Base-by-base conservation (phyloP, 2,329 filamentous ascomycete genomes). In the Fusarium falciforme region DNA sequence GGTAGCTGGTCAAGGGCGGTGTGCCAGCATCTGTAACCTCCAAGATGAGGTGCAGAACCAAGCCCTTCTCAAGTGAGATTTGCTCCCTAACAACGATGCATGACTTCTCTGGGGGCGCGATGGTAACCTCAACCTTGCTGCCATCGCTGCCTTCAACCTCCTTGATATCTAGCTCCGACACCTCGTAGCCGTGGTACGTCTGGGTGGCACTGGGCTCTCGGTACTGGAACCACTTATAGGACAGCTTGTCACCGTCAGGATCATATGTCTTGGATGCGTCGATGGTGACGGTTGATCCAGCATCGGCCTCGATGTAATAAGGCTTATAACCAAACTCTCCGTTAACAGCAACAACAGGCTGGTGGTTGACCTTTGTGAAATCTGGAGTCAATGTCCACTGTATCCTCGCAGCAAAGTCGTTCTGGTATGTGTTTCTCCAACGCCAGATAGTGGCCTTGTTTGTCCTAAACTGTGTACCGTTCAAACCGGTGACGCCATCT, bases 191-290 rank as follows among this genome's bases (percentile, higher is more conserved):
- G 36, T 64, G 61, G 35, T 64, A 64, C 6, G 49, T 42, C 36
- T 64, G 61, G 8, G 61, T 64, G 27, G 61, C 61, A 42, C 73
- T 79, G 0, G 80, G 80, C 49, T 84, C 82, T 14, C 69, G 67
- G 75, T 89, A 89, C 40, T 88, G 86, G 75, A 83, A 87, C 87
- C 87, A 89, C 40, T 83, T 83, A 79, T 86, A 88, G 5, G 80
- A 82, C 17, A 89, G 75, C 6, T 80, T 68, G 60, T 83, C 82
- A 4, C 79, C 80, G 64, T 89, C 85, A 0, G 86, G 85, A 71
- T 88, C 86, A 60, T 86, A 87, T 0, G 84, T 85, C 35, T 76
- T 78, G 0, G 82, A 82, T 1, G 86, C 86, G 67, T 89, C 86
- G 0, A 89, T 78, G 1, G 71, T 80, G 5, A 88, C 73, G 0